Percentiles rank a stretch among this genome's conserved stretches.
phyloP scores from a whole-genome alignment of 106 monocot genomes.

The Narthecium ossifragum region DNA sequence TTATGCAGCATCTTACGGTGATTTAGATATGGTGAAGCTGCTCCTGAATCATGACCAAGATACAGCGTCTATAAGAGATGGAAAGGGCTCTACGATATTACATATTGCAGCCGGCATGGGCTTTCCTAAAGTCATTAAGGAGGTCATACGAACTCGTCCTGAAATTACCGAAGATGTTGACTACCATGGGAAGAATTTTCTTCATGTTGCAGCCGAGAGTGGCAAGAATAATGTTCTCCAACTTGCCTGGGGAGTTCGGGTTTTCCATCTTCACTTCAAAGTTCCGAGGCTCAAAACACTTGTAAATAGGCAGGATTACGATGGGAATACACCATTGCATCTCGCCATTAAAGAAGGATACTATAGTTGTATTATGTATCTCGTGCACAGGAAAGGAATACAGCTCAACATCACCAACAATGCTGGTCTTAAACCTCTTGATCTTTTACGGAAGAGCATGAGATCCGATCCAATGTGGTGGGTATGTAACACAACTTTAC shows the following conservation, averaged over 20 bases:
- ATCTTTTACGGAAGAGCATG: no score
- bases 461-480: no score
- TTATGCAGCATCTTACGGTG: slow-evolving; percentile 27
- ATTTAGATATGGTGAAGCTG: slow-evolving; percentile 12
- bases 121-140: slow-evolving; percentile 7
- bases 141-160: slow-evolving; percentile 14
- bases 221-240: slow-evolving; percentile 11
- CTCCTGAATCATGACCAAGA: slow-evolving; percentile 17
- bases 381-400: no score
- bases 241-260: no score
- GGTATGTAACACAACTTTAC: no score
- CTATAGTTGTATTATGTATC: no score
- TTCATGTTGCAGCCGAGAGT: slow-evolving; percentile 34
- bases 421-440: no score
- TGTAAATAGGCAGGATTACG: not conserved
- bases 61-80: slow-evolving; percentile 20
- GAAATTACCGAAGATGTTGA: slow-evolving; percentile 30
- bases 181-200: slow-evolving; percentile 30
- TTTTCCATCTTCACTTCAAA: not conserved
- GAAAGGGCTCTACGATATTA: slow-evolving; percentile 24
- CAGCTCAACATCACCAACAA: no score
- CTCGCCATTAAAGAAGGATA: not conserved
- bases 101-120: slow-evolving; percentile 45
- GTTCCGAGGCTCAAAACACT: not conserved
- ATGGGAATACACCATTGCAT: not conserved